Base-by-base conservation (phyloP, 2,329 filamentous ascomycete genomes). In the Colletotrichum limetticola region DNA sequence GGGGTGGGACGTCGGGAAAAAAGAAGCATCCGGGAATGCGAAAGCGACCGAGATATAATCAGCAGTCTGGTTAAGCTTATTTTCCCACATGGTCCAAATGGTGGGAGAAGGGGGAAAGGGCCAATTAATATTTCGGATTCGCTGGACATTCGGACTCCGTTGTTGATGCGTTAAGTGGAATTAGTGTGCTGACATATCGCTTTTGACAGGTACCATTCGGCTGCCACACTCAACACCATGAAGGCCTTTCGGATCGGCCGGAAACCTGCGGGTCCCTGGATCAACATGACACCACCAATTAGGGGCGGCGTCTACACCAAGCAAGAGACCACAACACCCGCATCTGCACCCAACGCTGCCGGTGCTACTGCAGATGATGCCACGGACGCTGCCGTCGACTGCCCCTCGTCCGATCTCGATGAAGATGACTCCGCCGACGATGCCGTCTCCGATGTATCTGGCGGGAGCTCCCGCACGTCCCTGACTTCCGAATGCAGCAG, bases 181-280 rank as follows among this genome's bases (percentile, higher is more conserved):
- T 73, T 71, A 70, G 71, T 62, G 59, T 77, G 77, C 78, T 81
- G 76, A 82, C 77, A 76, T 68, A 75, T 74, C 58, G 56, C 71
- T 61, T 58, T 58, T 76, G 78, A 70, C 82, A 91, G 90, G 75
- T 91, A 90, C 80, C 90, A 92, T 78, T 86, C 85, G 52, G 81
- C 83, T 53, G 81, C 83, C 66, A 89, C 89, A 16, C 79, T 91
- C 35, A 83, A 84, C 61, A 87, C 86, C 63, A 91, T 92, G 89
- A 88, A 86, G 79, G 85, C 86, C 76, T 91, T 87, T 81, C 88
- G 88, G 76, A 90, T 92, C 76, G 90, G 90, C 76, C 87, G 86
- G 77, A 87, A 85, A 78, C 83, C 88, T 59, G 78, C 82, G 67
- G 85, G 87, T 74, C 85, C 85, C 49, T 92, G 90, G 90, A 80